These are phyloP conservation scores for Dentipellis sp. DNA, from an alignment of 768 basidiomycete genomes.

Conservation along the genomic window DNA sequence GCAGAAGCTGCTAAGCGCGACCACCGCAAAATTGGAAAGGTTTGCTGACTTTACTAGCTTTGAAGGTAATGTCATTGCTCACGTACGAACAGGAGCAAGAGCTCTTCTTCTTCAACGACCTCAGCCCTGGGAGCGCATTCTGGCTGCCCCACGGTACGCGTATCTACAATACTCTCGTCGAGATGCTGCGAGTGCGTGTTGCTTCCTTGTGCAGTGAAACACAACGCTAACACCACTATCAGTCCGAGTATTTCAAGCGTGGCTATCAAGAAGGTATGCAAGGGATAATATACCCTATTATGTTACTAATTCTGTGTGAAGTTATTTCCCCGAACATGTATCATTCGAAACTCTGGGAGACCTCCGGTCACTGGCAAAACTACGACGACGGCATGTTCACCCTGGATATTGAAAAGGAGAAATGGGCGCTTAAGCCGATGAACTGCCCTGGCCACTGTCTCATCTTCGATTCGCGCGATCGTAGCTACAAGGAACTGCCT, in stretches of 20 bases:
- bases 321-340: slow-evolving; percentile 99
- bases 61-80: slow-evolving; percentile 4
- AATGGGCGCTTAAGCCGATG: slow-evolving; percentile 97
- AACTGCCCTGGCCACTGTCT: slow-evolving; percentile 97
- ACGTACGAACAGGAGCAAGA: slow-evolving; percentile 68
- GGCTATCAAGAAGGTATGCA: slow-evolving; percentile 84
- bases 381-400: slow-evolving; percentile 98
- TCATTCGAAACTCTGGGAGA: slow-evolving; percentile 95
- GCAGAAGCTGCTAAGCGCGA: slow-evolving; percentile 98
- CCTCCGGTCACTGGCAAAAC: slow-evolving; percentile 96
- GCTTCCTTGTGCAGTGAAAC: slow-evolving; percentile 1
- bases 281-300: too few species aligned
- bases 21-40: slow-evolving; percentile 91
- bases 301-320: slow-evolving; percentile 18
- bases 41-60: slow-evolving; percentile 16
- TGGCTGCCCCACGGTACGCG: slow-evolving; percentile 96
- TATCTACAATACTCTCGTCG: slow-evolving; percentile 90
- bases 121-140: slow-evolving; percentile 92
- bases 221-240: not conserved
- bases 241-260: slow-evolving; percentile 91
- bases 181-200: slow-evolving; percentile 74
- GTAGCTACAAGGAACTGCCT: slow-evolving; percentile 91
- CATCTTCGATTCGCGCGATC: slow-evolving; percentile 90
- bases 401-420: slow-evolving; percentile 92
- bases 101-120: slow-evolving; percentile 96